A percentile compares a stretch with the other conserved stretches of the same genome.
Conservation (phyloP, 768 basidiomycete genomes). For the Pleurotus citrinopileatus region DNA sequence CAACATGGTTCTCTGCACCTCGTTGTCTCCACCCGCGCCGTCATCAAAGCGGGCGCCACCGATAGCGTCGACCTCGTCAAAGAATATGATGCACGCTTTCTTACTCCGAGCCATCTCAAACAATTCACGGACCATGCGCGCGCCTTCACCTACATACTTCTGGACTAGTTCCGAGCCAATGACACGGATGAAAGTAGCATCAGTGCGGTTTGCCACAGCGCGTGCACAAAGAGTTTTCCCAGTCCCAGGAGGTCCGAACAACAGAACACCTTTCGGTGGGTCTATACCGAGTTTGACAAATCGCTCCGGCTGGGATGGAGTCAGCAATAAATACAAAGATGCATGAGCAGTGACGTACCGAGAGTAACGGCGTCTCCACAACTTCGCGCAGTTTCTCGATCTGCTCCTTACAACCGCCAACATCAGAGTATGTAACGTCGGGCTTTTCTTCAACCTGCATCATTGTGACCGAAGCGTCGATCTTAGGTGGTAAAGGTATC, state of each 20-base stretch:
- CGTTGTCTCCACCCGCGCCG: constrained; percentile 98
- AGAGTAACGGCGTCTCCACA: constrained; percentile 92
- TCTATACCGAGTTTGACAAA: constrained; percentile 99
- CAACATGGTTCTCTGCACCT: constrained; percentile 98
- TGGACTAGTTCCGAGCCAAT: constrained; percentile 99
- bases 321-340: constrained; percentile 14
- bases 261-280: constrained; percentile 95
- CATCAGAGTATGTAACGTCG: constrained; percentile 95
- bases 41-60: constrained; percentile 98
- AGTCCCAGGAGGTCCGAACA: constrained; percentile 96
- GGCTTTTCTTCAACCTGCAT: constrained; percentile 99
- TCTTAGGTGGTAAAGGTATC: constrained; percentile 97
- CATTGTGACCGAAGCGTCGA: constrained; percentile 99
- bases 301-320: constrained; percentile 81
- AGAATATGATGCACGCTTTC: constrained; percentile 99
- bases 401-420: constrained; percentile 99
- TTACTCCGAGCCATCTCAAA: constrained; percentile 99
- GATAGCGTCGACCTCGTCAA: constrained; percentile 98
- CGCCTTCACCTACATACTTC: constrained; percentile 99
- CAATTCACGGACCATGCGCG: constrained; percentile 96
- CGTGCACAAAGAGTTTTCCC: constrained; percentile 98
- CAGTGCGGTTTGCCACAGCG: constrained; percentile 97
- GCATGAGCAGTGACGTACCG: constrained; percentile 48
- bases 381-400: constrained; percentile 99
- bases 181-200: constrained; percentile 98